Evolutionary conservation across 768 basidiomycete genomes (phyloP).

Genomic region (Termitomyces sp.): DNA sequence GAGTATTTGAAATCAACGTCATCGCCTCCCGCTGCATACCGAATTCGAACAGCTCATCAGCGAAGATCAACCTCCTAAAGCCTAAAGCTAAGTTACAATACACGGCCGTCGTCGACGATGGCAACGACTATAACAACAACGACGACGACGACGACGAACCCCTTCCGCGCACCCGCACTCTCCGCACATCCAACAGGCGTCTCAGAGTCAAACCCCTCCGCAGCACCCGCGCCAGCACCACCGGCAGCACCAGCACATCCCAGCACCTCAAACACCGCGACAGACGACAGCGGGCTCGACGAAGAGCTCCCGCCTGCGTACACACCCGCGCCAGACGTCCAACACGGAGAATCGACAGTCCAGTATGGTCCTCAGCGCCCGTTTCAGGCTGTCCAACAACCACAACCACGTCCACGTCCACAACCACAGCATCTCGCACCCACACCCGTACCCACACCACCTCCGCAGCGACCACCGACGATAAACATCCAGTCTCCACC

Average conservation of each 20-base stretch:
- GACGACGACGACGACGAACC: conserved; percentile 24
- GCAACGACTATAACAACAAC: not conserved
- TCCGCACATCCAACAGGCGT: conserved; percentile 30
- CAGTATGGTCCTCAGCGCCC: conserved; percentile 64
- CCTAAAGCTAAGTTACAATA: too few relatives aligned
- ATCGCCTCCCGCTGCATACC: too few relatives aligned
- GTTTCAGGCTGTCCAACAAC: conserved; percentile 42
- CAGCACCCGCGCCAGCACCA: too few relatives aligned
- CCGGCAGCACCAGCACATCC: not conserved
- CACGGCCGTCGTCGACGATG: not conserved
- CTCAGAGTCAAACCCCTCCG: not conserved
- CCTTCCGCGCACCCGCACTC: conserved; percentile 30
- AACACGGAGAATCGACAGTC: conserved; percentile 59
- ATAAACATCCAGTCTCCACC: not conserved
- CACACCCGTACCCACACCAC: not conserved
- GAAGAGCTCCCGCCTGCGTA: conserved; percentile 75
- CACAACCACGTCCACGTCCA: conserved; percentile 5
- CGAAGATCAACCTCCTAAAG: not conserved
- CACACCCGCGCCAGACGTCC: conserved; percentile 50
- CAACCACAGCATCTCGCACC: too few relatives aligned
- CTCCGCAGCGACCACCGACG: not conserved
- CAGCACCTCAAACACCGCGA: not conserved
- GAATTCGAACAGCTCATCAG: too few relatives aligned
- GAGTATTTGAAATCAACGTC: too few relatives aligned
- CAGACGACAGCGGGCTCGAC: conserved; percentile 21